phyloP scores from a whole-genome alignment of 305 asterid species.

The Withania somnifera region DNA sequence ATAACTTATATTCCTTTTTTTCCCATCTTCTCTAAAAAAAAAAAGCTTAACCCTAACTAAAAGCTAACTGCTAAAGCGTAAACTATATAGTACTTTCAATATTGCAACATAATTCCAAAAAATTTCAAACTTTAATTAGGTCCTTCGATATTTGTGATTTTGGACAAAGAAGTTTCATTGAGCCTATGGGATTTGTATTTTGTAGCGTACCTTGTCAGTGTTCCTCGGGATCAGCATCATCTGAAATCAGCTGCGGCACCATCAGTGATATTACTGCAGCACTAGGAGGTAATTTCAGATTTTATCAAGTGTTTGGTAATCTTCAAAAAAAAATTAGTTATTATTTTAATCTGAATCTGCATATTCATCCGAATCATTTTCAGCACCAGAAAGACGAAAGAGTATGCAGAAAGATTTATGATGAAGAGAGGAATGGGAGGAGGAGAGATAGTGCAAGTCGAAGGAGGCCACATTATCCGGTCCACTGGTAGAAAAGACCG shows the following conservation, averaged over 20 bases:
- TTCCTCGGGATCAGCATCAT: constrained; percentile 27
- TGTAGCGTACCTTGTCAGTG: constrained; percentile 13
- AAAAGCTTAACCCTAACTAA: background rate
- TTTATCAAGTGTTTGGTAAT: background rate
- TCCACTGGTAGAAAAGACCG: constrained; percentile 78
- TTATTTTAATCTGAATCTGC: background rate
- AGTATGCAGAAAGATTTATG: background rate
- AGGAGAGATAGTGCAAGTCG: constrained; percentile 84
- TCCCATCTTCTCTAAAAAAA: background rate
- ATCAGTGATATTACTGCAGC: background rate
- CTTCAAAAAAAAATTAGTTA: background rate
- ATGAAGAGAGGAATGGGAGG: constrained; percentile 11
- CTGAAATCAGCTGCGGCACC: background rate
- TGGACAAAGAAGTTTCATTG: constrained; percentile 20
- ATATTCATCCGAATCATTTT: background rate
- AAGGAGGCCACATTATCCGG: constrained; percentile 87
- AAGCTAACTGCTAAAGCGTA: background rate
- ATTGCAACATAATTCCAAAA: background rate
- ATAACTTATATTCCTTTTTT: background rate
- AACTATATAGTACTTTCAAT: background rate
- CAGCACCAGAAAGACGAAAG: no score
- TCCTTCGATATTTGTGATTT: constrained; percentile 8
- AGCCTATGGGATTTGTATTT: constrained; percentile 13
- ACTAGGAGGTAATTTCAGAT: constrained; percentile 6
- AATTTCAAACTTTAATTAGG: background rate